Evolutionary conservation across 2,329 filamentous ascomycete species (phyloP).

Genomic region (Colletotrichum cordylinicola): DNA sequence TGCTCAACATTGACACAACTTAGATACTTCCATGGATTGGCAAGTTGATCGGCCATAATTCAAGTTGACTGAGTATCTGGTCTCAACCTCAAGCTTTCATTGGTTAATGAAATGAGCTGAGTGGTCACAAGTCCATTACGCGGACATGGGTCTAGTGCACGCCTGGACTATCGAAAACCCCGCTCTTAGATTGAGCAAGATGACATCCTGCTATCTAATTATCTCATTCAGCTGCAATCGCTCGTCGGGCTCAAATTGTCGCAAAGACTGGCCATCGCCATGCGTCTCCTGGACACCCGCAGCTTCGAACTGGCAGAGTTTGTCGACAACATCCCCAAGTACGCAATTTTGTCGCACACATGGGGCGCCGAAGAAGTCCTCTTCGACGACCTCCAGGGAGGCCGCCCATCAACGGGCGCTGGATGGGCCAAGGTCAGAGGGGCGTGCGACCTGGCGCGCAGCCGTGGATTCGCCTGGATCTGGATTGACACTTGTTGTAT

Average conservation of each 20-base stretch:
- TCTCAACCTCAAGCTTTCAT: too few relatives aligned
- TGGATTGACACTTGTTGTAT: conserved; percentile 32
- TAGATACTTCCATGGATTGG: too few relatives aligned
- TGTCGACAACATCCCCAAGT: neutral
- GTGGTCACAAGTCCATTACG: too few relatives aligned
- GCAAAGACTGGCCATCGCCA: fast-evolving
- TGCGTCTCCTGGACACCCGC: neutral
- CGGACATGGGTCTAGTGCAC: too few relatives aligned
- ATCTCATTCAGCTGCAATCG: too few relatives aligned
- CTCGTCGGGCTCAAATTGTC: neutral
- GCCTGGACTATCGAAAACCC: too few relatives aligned
- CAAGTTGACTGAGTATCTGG: too few relatives aligned
- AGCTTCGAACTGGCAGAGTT: neutral
- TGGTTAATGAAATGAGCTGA: too few relatives aligned
- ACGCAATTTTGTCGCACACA: neutral
- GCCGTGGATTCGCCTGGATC: neutral
- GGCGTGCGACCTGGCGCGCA: neutral
- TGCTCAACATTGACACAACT: too few relatives aligned
- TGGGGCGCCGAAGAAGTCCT: neutral
- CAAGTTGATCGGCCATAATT: too few relatives aligned
- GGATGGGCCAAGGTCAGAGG: neutral
- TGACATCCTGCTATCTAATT: too few relatives aligned
- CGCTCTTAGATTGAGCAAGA: too few relatives aligned
- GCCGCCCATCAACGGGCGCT: neutral
- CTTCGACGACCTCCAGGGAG: neutral